Evolutionary conservation across 108 stramenopile genomes (phyloP), one percentile per base, ranked within the genome.

Genomic region (Cyclotella baltica): DNA sequence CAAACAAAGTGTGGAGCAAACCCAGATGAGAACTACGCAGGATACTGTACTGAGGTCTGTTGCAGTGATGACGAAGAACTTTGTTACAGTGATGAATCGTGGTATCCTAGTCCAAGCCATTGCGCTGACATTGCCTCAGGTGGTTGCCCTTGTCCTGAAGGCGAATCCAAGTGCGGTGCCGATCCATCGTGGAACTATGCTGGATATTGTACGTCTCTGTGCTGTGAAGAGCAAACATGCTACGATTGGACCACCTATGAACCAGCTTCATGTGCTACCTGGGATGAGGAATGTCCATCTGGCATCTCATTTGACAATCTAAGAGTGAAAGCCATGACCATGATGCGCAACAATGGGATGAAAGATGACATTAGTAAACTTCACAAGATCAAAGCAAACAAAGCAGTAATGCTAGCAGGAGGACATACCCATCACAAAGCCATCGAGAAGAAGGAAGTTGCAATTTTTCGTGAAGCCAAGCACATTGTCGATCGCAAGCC

Each of bases 181-280:
- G 9, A 8, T 19, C 29, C 36, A 43, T 6, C 3, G 4, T 9
- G 4, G 23, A 13, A 15, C 3, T 67, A 50, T n/a, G 8, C 66
- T 29, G 66, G 66, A 8, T 67, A 33, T 5, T 67, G 66, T n/a
- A 67, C 66, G 28, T 2, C 47, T 50, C 47, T 47, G 20, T 67
- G 66, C 66, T 67, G 66, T 22, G 66, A 67, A 18, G 46, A 50
- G 22, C 47, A 67, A 50, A 67, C 66, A 9, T 64, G 62, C 16
- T 67, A 25, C 52, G 67, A 67, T 18, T n/a, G 4, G 30, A 50
- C 0, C 33, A 50, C 53, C 27, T 70, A 19, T 8, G 23, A 9
- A 6, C 55, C 69, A 19, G 27, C 34, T 2, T 70, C 69, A 15
- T 70, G 69, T 56, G 53, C 31, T 40, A 19, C 23, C 0, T 57